Evolutionary conservation across 75 land plant genomes (phyloP), one percentile per base, ranked within the genome.

Genomic region (Gnetum montanum): DNA sequence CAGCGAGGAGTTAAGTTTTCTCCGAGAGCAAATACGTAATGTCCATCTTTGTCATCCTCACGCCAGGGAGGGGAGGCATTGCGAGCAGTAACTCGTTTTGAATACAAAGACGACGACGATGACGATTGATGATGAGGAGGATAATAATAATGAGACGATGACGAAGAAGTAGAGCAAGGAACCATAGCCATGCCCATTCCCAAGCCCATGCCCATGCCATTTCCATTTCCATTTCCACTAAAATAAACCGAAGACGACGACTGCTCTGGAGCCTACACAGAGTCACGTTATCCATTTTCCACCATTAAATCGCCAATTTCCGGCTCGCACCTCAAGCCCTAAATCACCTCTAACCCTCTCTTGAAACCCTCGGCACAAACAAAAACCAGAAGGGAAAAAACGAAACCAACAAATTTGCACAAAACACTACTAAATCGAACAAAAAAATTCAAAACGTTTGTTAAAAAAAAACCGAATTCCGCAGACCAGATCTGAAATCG

Each of bases 1-100:
- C 96, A 90, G 92, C 96, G 96, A 63, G 96, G 58, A 28, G 96
- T 90, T 49, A 90, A 71, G 79, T 86, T 90, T 52, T 86, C 96
- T 69, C 96, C 96, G 58, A 86, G 68, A 60, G 79, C 86, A 86
- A 90, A 90, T 65, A 74, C 70, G 82, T 76, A 86, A 75, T 90
- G 96, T 28, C 96, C 96, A 80, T 90, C 92, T 65, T 90, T 90
- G 75, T 90, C 96, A 80, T 90, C 96, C 16, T 85, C 86, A 48
- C 86, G 82, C 83, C 86, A 76, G 56, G 90, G 89, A 46, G 93
- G 93, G 60, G 93, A 77, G 59, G 66, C 84, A 63, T 54, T 68
- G 59, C 85, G 84, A 37, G 58, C 63, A 53, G 36, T 53, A 31
- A 63, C 70, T 66, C 71, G 72, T 66, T 81, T 81, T 22, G 46